Conservation (phyloP, 306 rosid species). For the Rubus idaeus region DNA sequence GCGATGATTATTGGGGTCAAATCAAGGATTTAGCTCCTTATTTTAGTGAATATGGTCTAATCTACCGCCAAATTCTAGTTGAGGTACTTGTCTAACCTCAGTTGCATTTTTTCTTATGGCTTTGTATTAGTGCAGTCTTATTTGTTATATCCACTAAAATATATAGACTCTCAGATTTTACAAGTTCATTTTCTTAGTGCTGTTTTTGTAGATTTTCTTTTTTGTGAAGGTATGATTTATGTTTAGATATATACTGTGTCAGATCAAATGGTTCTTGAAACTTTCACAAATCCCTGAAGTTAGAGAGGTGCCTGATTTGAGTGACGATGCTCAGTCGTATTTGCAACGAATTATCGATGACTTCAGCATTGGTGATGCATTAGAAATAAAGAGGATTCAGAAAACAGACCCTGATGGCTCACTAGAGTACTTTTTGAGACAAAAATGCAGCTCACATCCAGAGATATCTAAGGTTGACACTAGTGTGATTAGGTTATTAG, state of each 20-base stretch:
- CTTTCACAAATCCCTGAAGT: conserved; percentile 65
- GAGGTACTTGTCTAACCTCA: conserved; percentile 45
- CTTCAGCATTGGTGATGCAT: conserved; percentile 56
- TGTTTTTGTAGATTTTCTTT: too few relatives aligned
- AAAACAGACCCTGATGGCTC: conserved; percentile 83
- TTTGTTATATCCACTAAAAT: too few relatives aligned
- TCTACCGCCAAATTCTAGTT: conserved; percentile 55
- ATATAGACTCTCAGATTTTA: too few relatives aligned
- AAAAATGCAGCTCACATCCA: conserved; percentile 58
- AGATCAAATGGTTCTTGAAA: conserved; percentile 74
- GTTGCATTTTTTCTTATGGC: too few relatives aligned
- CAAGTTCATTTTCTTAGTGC: too few relatives aligned
- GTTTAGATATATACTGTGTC: too few relatives aligned
- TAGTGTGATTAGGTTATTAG: too few relatives aligned
- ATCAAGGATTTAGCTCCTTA: conserved; percentile 58
- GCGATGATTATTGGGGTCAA: conserved; percentile 53
- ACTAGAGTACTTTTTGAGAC: conserved; percentile 79
- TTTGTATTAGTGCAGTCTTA: too few relatives aligned
- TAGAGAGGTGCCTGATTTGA: conserved; percentile 66
- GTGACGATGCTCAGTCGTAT: conserved; percentile 49
- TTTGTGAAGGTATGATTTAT: too few relatives aligned
- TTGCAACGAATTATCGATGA: conserved; percentile 54
- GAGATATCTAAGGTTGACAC: conserved; percentile 50
- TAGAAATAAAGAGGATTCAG: conserved; percentile 71
- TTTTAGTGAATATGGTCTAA: conserved; percentile 57